Percentiles rank a stretch among this genome's conserved stretches.
These are phyloP conservation scores for Anastatica hierochuntica DNA, from an alignment of 345 rosid genomes.

Conservation along the genomic window DNA sequence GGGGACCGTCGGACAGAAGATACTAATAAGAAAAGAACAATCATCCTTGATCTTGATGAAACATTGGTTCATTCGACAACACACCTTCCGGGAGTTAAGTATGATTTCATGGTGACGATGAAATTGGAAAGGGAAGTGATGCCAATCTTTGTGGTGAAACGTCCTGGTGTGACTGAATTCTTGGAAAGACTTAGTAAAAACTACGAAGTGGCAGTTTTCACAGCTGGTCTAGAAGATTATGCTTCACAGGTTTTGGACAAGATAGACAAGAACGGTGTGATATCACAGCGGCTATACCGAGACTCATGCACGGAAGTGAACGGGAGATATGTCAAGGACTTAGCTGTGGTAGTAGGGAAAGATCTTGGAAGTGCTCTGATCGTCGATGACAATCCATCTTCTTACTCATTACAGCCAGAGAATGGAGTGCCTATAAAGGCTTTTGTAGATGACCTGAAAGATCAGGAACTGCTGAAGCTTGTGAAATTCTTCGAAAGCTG, in stretches of 20 bases:
- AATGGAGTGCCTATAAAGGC: constrained; percentile 68
- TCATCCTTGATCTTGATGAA: constrained; percentile 86
- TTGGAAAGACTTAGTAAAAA: constrained; percentile 40
- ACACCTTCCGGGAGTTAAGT: constrained; percentile 41
- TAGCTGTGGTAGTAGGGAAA: constrained; percentile 57
- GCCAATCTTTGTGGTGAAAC: constrained; percentile 65
- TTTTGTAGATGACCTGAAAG: constrained; percentile 44
- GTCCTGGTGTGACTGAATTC: constrained; percentile 76
- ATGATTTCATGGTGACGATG: constrained; percentile 63
- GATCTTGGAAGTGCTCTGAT: constrained; percentile 47
- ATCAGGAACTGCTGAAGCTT: constrained; percentile 47
- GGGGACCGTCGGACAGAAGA: neutral
- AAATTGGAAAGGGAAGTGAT: constrained; percentile 35
- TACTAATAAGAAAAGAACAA: constrained; percentile 34
- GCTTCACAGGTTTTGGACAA: constrained; percentile 66
- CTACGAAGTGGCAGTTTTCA: constrained; percentile 61
- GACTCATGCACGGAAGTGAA: constrained; percentile 60
- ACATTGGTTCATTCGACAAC: constrained; percentile 64
- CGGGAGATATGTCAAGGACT: constrained; percentile 69
- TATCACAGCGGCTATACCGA: constrained; percentile 63
- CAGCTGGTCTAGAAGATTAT: constrained; percentile 72
- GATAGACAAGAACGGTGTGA: constrained; percentile 42
- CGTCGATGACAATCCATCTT: constrained; percentile 76
- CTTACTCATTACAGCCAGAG: constrained; percentile 60
- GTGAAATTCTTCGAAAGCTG: constrained; percentile 40